Conservation (phyloP, 331 rosid genomes). For the Dryas integrifolia region DNA sequence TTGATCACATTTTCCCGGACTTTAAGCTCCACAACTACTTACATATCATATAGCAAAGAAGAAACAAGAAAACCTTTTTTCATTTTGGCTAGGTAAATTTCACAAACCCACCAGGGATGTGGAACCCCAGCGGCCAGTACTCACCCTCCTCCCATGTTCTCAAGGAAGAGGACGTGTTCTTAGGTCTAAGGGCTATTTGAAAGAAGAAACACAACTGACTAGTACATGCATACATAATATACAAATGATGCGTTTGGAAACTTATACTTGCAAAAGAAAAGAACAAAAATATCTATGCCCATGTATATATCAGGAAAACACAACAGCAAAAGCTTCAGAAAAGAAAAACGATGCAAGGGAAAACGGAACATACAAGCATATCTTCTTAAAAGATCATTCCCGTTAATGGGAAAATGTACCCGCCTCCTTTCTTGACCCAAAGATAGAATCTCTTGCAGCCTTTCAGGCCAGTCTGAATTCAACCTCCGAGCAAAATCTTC, state of each 20-base stretch:
- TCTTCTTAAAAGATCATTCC: slow-evolving; percentile 50
- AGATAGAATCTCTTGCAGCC: slow-evolving; percentile 74
- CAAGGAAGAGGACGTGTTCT: background rate
- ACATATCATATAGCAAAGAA: background rate
- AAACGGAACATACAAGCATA: slow-evolving; percentile 48
- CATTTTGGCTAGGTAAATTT: background rate
- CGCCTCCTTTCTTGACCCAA: slow-evolving; percentile 68
- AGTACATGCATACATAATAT: background rate
- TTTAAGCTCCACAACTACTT: background rate
- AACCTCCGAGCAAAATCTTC: slow-evolving; percentile 83
- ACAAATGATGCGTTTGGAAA: background rate
- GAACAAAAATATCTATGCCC: background rate
- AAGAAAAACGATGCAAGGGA: background rate
- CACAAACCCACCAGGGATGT: background rate
- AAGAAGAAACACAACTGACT: background rate
- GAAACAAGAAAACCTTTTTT: background rate
- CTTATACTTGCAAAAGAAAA: background rate
- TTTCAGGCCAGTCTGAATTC: slow-evolving; percentile 81
- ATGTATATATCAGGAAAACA: background rate
- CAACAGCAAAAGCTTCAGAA: background rate
- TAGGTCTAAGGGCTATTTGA: background rate
- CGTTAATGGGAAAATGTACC: slow-evolving; percentile 48
- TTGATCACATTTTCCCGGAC: too few relatives aligned
- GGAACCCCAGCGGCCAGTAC: background rate
- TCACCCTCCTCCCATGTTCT: background rate